Percentiles rank a stretch among this genome's conserved stretches.
phyloP scores from a whole-genome alignment of 768 basidiomycete species.

The Leccinum variicolor region DNA sequence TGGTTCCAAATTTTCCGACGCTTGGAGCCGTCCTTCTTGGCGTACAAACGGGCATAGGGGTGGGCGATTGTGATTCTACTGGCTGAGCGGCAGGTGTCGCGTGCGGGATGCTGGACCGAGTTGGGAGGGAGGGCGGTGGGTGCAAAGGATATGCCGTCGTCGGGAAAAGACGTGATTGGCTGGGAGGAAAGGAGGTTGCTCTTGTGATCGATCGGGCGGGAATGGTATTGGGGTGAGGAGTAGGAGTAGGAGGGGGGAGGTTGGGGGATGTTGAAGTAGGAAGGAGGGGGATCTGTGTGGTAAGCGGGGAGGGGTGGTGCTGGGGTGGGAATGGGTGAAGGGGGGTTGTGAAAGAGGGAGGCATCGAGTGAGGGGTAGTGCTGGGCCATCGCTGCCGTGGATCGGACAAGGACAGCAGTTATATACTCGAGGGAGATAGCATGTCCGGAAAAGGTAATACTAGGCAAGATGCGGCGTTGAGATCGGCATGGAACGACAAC shows the following conservation, averaged over 20 bases:
- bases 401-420: slow-evolving; percentile 10
- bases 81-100: slow-evolving; percentile 16
- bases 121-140: not conserved
- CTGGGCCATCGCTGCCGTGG: slow-evolving; percentile 18
- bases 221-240: not conserved
- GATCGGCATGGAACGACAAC: slow-evolving; percentile 18
- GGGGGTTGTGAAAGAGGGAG: slow-evolving; percentile 5
- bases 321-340: not conserved
- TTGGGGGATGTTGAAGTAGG: slow-evolving; percentile 5
- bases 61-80: slow-evolving; percentile 44
- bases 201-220: slow-evolving; percentile 2
- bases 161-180: slow-evolving; percentile 15
- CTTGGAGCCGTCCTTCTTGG: slow-evolving; percentile 61
- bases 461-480: not conserved
- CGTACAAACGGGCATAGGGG: slow-evolving; percentile 67
- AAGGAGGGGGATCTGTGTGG: slow-evolving; percentile 6
- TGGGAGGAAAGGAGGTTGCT: not conserved
- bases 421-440: slow-evolving; percentile 11
- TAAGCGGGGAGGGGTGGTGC: slow-evolving; percentile 5
- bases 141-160: slow-evolving; percentile 21
- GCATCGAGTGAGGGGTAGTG: slow-evolving; percentile 8
- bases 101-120: slow-evolving; percentile 16
- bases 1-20: slow-evolving; percentile 78
- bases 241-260: not conserved
- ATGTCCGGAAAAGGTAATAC: slow-evolving; percentile 12